Percentiles rank a stretch among this genome's conserved stretches.
These are phyloP conservation scores for Peronospora farinosa DNA, from an alignment of 352 stramenopile genomes.

Conservation along the genomic window DNA sequence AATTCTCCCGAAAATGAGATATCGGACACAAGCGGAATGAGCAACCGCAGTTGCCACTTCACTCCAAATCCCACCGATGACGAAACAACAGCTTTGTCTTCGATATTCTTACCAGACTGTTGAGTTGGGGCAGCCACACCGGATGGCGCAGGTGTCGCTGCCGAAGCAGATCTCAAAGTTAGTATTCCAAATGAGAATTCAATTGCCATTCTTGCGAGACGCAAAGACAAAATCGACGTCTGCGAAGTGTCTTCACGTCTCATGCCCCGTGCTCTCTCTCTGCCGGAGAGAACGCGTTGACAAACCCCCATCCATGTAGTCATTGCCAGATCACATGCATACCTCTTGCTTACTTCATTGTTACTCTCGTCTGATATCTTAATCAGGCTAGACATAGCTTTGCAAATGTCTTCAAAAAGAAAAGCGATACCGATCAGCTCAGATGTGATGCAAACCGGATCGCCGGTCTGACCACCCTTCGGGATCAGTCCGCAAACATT, in stretches of 20 bases:
- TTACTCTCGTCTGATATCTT: constrained; percentile 15
- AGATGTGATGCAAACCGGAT: constrained; percentile 13
- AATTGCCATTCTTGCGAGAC: constrained; percentile 40
- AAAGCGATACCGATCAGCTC: constrained; percentile 45
- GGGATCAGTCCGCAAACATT: neutral
- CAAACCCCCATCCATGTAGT: constrained; percentile 43
- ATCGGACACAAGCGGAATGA: constrained; percentile 31
- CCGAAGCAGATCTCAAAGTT: constrained; percentile 8
- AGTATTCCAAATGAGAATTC: constrained; percentile 50
- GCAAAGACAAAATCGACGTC: constrained; percentile 33
- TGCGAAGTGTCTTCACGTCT: constrained; percentile 2
- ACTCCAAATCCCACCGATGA: constrained; percentile 30
- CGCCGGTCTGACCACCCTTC: neutral
- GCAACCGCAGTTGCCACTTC: constrained; percentile 41
- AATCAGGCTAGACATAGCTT: constrained; percentile 32
- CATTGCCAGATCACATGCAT: constrained; percentile 11
- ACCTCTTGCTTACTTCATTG: constrained; percentile 1
- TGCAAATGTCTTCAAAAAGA: constrained; percentile 41
- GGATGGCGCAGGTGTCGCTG: neutral
- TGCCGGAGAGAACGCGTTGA: constrained; percentile 24
- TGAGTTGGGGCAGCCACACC: constrained; percentile 5
- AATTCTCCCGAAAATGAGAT: constrained; percentile 23
- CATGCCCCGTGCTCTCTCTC: neutral
- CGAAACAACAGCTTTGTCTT: constrained; percentile 11
- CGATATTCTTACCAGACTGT: constrained; percentile 2